Evolutionary conservation across 1,284 basidiomycete species (phyloP).

Genomic region (Earliella scabrosa): DNA sequence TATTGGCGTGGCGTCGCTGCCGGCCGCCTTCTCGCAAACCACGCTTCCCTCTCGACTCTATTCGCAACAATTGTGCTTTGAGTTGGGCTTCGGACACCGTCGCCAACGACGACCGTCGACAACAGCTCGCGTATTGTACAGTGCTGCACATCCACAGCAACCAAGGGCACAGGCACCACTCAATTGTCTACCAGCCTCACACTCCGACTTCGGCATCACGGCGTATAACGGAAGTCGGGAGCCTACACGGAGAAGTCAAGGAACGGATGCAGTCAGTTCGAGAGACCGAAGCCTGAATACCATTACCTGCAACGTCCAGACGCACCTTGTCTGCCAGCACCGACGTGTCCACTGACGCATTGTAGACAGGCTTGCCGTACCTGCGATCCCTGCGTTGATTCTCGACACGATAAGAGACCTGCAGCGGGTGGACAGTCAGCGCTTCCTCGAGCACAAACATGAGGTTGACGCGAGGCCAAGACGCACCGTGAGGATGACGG

Average conservation of each 20-base stretch:
- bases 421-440: background rate
- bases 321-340: conserved; percentile 69
- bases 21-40: no score
- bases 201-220: conserved; percentile 11
- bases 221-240: conserved; percentile 29
- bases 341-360: conserved; percentile 63
- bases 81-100: background rate
- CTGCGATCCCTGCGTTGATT: conserved; percentile 58
- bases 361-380: conserved; percentile 55
- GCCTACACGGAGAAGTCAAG: conserved; percentile 16
- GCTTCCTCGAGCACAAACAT: conserved; percentile 23
- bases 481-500: conserved; percentile 54
- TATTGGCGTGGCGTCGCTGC: no score
- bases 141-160: background rate
- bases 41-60: no score
- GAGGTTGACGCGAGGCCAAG: background rate
- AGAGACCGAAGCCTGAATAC: no score
- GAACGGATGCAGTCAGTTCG: background rate
- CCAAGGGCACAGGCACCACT: no score
- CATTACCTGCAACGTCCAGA: conserved; percentile 2
- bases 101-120: no score
- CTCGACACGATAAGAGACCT: conserved; percentile 52
- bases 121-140: background rate
- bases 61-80: no score
- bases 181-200: background rate